A percentile compares a stretch with the other conserved stretches of the same genome.
Evolutionary conservation across 2,329 filamentous ascomycete genomes (phyloP).

Genomic region (Fusarium sp.): DNA sequence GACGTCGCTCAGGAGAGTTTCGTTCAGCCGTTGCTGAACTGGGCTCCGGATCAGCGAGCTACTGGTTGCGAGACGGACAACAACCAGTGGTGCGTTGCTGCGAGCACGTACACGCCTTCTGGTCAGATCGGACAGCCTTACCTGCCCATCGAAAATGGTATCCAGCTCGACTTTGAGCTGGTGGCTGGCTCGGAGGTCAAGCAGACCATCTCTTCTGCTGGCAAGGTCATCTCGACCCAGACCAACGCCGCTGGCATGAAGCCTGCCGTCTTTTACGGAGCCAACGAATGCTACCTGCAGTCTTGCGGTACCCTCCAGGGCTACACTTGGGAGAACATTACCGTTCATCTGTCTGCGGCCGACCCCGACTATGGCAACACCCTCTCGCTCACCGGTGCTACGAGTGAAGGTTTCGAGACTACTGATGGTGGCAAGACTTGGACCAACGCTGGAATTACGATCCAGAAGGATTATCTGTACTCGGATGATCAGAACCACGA

Average conservation of each 20-base stretch:
- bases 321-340: conserved; percentile 21
- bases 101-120: conserved; percentile 17
- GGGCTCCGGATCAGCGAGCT: conserved; percentile 12
- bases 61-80: conserved; percentile 20
- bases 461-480: conserved; percentile 24
- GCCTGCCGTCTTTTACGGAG: conserved; percentile 22
- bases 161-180: conserved; percentile 20
- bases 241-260: conserved; percentile 27
- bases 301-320: conserved; percentile 11
- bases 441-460: conserved; percentile 11
- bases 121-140: conserved; percentile 12
- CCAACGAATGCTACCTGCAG: conserved; percentile 27
- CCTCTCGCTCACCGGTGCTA: conserved; percentile 5
- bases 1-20: conserved; percentile 14
- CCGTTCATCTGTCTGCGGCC: conserved; percentile 11
- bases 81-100: conserved; percentile 20
- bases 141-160: not conserved
- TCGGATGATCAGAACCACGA: conserved; percentile 22
- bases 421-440: conserved; percentile 23
- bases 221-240: conserved; percentile 19
- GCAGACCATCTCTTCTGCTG: conserved; percentile 16
- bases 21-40: conserved; percentile 22
- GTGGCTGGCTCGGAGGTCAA: conserved; percentile 6
- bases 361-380: conserved; percentile 16
- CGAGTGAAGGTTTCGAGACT: conserved; percentile 9